Conservation (phyloP, 2,329 filamentous ascomycete species). For the Ophiostoma australiae region DNA sequence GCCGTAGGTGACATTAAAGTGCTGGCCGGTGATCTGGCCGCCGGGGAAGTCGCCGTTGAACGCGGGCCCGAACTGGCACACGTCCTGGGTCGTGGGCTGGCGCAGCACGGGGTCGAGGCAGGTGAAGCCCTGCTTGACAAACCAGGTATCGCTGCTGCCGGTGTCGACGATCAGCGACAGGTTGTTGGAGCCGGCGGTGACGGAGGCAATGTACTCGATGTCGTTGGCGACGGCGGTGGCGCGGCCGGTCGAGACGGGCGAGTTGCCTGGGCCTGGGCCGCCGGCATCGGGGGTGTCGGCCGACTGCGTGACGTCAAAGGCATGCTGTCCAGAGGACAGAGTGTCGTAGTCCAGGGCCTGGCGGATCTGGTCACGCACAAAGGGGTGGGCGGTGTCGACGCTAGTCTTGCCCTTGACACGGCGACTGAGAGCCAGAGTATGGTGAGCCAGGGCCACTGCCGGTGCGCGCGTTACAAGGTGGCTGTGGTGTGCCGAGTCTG, state of each 20-base stretch:
- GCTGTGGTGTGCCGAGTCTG: conserved; percentile 1
- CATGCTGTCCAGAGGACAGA: background rate
- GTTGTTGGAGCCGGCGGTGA: background rate
- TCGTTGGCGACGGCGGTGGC: background rate
- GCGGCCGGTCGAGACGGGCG: background rate
- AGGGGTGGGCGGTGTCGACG: background rate
- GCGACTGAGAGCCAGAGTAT: background rate
- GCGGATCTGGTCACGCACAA: background rate
- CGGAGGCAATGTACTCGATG: background rate
- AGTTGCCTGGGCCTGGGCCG: background rate
- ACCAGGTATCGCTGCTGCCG: background rate
- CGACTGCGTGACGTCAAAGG: background rate
- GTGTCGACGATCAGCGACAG: background rate
- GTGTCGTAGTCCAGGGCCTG: background rate
- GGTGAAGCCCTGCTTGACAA: background rate
- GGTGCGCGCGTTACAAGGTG: background rate
- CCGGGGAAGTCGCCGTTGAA: too few relatives aligned
- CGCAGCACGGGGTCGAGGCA: too few relatives aligned
- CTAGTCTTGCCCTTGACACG: background rate
- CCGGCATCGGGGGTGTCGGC: background rate
- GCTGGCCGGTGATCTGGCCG: too few relatives aligned
- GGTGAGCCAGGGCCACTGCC: background rate
- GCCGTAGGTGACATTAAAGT: too few relatives aligned
- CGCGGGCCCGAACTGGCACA: too few relatives aligned
- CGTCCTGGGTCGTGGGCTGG: too few relatives aligned